Conservation (phyloP, 2,329 filamentous ascomycete genomes). For the Trematosphaeria pertusa region DNA sequence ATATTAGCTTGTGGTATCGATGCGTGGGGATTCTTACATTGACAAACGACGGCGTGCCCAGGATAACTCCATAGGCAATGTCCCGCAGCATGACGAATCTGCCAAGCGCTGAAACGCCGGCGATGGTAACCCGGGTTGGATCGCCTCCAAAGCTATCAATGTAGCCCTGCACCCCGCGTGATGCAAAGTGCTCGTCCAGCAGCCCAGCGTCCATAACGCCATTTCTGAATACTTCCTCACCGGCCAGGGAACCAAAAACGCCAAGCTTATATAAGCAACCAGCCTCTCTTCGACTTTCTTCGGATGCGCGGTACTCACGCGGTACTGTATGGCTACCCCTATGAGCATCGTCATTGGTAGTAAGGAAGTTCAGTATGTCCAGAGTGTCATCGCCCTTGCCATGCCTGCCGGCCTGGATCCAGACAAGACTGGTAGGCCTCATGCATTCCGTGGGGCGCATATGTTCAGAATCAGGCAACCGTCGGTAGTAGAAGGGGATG, state of each 20-base stretch:
- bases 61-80: conserved; percentile 42
- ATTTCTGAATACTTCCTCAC: conserved; percentile 45
- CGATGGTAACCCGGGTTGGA: conserved; percentile 38
- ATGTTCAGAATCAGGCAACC: conserved; percentile 49
- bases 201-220: conserved; percentile 51
- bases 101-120: conserved; percentile 50
- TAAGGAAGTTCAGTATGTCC: conserved; percentile 51
- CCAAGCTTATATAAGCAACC: conserved; percentile 42
- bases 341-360: conserved; percentile 58
- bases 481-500: conserved; percentile 22
- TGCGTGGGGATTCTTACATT: conserved; percentile 34
- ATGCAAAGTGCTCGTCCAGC: conserved; percentile 57
- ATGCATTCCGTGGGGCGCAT: conserved; percentile 34
- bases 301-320: conserved; percentile 36
- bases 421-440: conserved; percentile 41
- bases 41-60: conserved; percentile 43
- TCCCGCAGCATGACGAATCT: conserved; percentile 28
- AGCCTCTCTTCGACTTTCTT: background rate
- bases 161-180: conserved; percentile 60
- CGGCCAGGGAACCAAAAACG: conserved; percentile 54
- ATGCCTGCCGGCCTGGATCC: conserved; percentile 42
- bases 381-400: conserved; percentile 46
- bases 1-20: background rate
- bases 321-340: conserved; percentile 57
- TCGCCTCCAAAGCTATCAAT: conserved; percentile 46